Base-by-base conservation (phyloP, 768 basidiomycete species). In the Leccinum rimulosum region DNA sequence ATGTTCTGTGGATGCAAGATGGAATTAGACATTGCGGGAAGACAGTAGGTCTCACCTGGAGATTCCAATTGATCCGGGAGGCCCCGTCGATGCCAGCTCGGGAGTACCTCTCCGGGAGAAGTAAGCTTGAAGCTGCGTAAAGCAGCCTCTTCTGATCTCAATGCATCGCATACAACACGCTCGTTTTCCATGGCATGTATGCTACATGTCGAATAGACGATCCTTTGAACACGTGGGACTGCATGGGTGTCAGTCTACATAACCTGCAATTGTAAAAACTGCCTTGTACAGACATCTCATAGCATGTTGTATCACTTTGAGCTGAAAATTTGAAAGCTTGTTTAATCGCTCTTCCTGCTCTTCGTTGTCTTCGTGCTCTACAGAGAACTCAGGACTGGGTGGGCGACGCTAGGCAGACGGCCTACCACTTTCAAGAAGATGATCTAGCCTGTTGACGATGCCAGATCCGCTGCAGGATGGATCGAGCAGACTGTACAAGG, bases 201-300 rank as follows among this genome's bases (percentile, higher is more conserved):
- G 62, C 94, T 97, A 70, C 96, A 99, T n/a, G 97, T 99, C 25
- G 95, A 98, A 73, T 99, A 98, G 28, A 95, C 95, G 66, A 99
- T 93, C 65, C 83, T 85, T 58, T 80, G 74, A 36, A 87, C 91
- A 43, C 79, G 79, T 2, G 92, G 87, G 73, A 95, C 94, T 96
- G 63, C 19, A 52, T 43, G 45, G 30, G 45, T 31, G 51, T 57
- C 36, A 70, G 61, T 36, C 28, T 52, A 52, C 57, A 27, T 55
- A 59, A 51, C 22, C 11, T 30, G 50, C 9, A 25, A 33, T 38
- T 47, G 31, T 55, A 56, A 56, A 55, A 47, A 47, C 10, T 19
- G 69, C 83, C 67, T 70, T 19, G 33, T 30, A 71, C 65, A 6
- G 8, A 95, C 95, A 98, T 74, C 86, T 88, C 89, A 99, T 95